Evolutionary conservation across 805 yeast species (phyloP).

Genomic region (Sugiyamaella smithiae): DNA sequence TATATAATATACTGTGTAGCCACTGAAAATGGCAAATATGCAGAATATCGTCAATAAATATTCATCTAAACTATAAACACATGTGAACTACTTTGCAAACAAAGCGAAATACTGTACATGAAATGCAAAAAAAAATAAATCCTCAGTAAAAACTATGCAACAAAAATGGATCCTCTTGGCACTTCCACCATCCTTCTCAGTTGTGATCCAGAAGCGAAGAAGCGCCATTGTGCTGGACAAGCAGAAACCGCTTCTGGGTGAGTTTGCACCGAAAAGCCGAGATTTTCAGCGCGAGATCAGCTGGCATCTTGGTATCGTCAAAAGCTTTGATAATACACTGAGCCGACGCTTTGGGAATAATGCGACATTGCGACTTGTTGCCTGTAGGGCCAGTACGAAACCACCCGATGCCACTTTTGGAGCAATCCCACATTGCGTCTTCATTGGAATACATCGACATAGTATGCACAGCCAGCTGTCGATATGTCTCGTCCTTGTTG

Average conservation of each 20-base stretch:
- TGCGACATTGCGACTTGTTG: constrained; percentile 21
- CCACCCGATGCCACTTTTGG: constrained; percentile 23
- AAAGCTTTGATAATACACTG: constrained; percentile 14
- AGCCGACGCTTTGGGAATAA: constrained; percentile 15
- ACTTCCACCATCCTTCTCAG: too few species aligned
- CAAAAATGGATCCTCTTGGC: too few species aligned
- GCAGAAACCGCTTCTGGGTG: constrained; percentile 19
- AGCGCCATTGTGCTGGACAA: constrained; percentile 25
- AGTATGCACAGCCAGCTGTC: constrained; percentile 11
- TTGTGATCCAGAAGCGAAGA: constrained; percentile 1
- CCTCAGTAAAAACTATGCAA: too few species aligned
- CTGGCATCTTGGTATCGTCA: constrained; percentile 11
- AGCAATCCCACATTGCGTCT: constrained; percentile 21
- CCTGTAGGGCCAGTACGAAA: constrained; percentile 21
- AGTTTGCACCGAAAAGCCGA: constrained; percentile 16
- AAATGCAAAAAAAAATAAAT: too few species aligned
- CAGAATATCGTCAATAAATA: too few species aligned
- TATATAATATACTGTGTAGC: too few species aligned
- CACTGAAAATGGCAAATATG: too few species aligned
- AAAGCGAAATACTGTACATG: too few species aligned
- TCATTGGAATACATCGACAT: constrained; percentile 20
- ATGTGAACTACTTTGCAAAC: not conserved
- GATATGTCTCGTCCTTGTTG: not conserved
- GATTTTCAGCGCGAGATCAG: constrained; percentile 21
- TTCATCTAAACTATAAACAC: too few species aligned